Base-by-base conservation (phyloP, 2,329 filamentous ascomycete species). In the Harringtonia aguacate region DNA sequence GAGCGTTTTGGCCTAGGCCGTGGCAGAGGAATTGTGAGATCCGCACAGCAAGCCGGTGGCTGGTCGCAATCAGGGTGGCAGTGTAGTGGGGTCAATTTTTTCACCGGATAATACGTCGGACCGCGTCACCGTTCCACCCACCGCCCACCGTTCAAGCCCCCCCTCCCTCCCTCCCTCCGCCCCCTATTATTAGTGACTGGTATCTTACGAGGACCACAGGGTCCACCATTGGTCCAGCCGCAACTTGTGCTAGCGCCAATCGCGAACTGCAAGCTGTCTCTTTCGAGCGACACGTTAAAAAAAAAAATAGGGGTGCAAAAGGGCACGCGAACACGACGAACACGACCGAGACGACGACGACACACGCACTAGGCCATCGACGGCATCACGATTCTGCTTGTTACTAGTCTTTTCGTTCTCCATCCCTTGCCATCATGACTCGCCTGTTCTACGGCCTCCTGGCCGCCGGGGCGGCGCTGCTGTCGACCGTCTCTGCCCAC, bases 401-500 rank as follows among this genome's bases (percentile, higher is more conserved):
- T 30, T 37, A n/a, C 12, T 24, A n/a, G 17, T 14, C 27, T 42
- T 27, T 41, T 29, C 29, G 12, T 30, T 34, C 35, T 8, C 43
- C 41, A 31, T 41, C 37, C 14, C 10, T 22, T 3, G 17, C 14
- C 30, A 36, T 29, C 30, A 52, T 52, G 50, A 47, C 46, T n/a
- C 48, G 50, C 24, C 43, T 50, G 27, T 34, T 51, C 9, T 39
- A 45, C 15, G 49, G 49, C 44, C 57, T 63, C 43, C 50, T 62
- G 46, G 67, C 68, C 48, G 72, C 73, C 52, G 69, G 69, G 57
- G 72, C 72, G 52, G 68, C 70, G 56, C 63, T 85, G 48, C 54
- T 67, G 60, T 70, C 80, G 56, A 75, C 78, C 55, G 73, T 81
- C 53, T 73, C 77, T 49, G 87, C 86, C 56, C 92, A 98, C 77